Conservation (phyloP, 1,139 yeast genomes). For the Hansenula anomala region DNA sequence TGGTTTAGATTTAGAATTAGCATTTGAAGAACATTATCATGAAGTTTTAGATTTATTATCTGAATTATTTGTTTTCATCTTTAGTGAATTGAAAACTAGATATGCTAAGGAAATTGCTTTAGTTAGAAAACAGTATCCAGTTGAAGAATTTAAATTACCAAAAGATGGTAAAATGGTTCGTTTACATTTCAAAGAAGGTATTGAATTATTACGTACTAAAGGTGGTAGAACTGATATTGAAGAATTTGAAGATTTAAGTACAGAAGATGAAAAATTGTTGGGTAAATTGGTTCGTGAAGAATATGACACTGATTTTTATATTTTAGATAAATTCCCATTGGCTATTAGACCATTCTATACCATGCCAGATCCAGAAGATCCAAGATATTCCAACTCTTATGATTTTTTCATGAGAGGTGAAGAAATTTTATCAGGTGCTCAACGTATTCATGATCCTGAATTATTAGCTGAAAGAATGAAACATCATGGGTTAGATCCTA, state of each 20-base stretch:
- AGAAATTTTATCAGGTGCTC: constrained; percentile 97
- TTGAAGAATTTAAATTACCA: constrained; percentile 94
- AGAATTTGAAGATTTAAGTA: constrained; percentile 84
- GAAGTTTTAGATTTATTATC: constrained; percentile 84
- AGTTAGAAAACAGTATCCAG: constrained; percentile 94
- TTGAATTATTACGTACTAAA: constrained; percentile 74
- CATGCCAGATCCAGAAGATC: constrained; percentile 94
- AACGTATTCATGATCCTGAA: constrained; percentile 93
- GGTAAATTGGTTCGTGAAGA: constrained; percentile 91
- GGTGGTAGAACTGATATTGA: constrained; percentile 76
- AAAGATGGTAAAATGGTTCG: constrained; percentile 86
- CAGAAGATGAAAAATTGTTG: constrained; percentile 90
- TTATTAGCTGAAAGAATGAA: constrained; percentile 77
- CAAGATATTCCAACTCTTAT: constrained; percentile 88
- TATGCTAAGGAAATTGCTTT: constrained; percentile 79
- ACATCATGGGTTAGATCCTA: constrained; percentile 78
- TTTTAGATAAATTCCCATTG: constrained; percentile 95
- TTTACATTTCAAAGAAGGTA: constrained; percentile 86
- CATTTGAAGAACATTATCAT: constrained; percentile 96
- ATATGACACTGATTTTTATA: constrained; percentile 95
- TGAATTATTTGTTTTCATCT: constrained; percentile 85
- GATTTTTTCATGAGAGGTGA: constrained; percentile 99
- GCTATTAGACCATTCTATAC: constrained; percentile 98
- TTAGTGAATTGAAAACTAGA: constrained; percentile 74
- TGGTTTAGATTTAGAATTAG: constrained; percentile 97